Evolutionary conservation across 2,329 filamentous ascomycete species (phyloP).

Genomic region (Onygenales sp.): DNA sequence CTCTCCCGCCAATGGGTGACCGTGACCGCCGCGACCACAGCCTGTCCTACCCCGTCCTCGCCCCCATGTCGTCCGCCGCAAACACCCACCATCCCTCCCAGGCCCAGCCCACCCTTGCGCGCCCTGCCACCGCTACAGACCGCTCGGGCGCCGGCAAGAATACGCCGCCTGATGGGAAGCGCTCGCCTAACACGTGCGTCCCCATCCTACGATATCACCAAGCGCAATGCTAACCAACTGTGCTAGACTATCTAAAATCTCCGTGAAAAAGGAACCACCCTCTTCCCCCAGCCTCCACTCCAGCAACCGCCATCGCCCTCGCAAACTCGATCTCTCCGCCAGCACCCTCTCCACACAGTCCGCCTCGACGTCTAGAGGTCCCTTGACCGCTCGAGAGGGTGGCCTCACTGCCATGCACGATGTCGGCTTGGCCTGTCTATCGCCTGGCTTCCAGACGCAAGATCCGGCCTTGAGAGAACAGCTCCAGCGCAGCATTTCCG

Average conservation of each 20-base stretch:
- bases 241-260: slow-evolving; percentile 56
- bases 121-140: slow-evolving; percentile 27
- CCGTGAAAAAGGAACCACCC: slow-evolving; percentile 90
- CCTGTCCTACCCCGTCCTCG: slow-evolving; percentile 30
- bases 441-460: slow-evolving; percentile 90
- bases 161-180: slow-evolving; percentile 40
- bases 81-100: slow-evolving; percentile 26
- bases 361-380: slow-evolving; percentile 57
- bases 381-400: slow-evolving; percentile 65
- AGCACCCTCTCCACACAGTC: slow-evolving; percentile 36
- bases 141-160: slow-evolving; percentile 7
- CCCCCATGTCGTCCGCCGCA: slow-evolving; percentile 24
- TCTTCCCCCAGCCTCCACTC: slow-evolving; percentile 67
- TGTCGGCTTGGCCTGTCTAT: slow-evolving; percentile 86
- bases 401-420: slow-evolving; percentile 70
- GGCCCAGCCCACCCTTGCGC: slow-evolving; percentile 21
- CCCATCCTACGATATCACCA: neutral
- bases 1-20: slow-evolving; percentile 35
- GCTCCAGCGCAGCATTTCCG: slow-evolving; percentile 83
- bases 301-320: slow-evolving; percentile 46
- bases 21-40: slow-evolving; percentile 30
- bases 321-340: slow-evolving; percentile 37
- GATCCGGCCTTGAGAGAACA: slow-evolving; percentile 96
- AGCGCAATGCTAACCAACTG: slow-evolving; percentile 14
- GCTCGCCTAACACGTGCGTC: slow-evolving; percentile 43